phyloP scores from a whole-genome alignment of 371 early-diverging fungal genomes.

The Rhizomucor pusillus region DNA sequence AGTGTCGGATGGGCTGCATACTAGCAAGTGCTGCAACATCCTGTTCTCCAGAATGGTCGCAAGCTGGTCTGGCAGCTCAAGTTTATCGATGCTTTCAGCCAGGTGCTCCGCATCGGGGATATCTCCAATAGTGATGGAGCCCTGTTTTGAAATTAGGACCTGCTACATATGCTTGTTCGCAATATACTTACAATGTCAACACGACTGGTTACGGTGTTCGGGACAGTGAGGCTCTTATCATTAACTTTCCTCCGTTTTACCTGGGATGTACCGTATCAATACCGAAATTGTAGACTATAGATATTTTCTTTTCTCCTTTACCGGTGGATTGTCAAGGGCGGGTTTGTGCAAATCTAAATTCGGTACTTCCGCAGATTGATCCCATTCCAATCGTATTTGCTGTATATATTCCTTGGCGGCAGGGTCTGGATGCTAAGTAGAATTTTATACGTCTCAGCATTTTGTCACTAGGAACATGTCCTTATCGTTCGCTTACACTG shows the following conservation, averaged over 20 bases:
- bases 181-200: constrained; percentile 1
- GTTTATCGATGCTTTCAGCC: constrained; percentile 34
- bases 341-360: constrained; percentile 2
- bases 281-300: too few species aligned
- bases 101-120: constrained; percentile 18
- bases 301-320: constrained; percentile 5
- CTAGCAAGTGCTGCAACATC: constrained; percentile 45
- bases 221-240: neutral
- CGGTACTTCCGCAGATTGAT: neutral
- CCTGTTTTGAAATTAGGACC: constrained; percentile 1
- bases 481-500: neutral
- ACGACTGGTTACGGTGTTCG: constrained; percentile 5
- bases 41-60: constrained; percentile 43
- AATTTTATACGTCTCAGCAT: neutral
- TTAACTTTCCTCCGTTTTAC: neutral
- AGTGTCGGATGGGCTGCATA: constrained; percentile 27
- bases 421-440: constrained; percentile 39
- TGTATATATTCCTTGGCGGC: constrained; percentile 20
- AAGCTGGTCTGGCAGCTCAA: constrained; percentile 47
- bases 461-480: too few species aligned
- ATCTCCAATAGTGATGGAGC: constrained; percentile 11
- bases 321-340: neutral
- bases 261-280: too few species aligned
- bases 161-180: neutral
- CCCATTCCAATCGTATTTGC: constrained; percentile 29